Base-by-base conservation (phyloP, 2,329 filamentous ascomycete species). In the Talaromyces sp. region DNA sequence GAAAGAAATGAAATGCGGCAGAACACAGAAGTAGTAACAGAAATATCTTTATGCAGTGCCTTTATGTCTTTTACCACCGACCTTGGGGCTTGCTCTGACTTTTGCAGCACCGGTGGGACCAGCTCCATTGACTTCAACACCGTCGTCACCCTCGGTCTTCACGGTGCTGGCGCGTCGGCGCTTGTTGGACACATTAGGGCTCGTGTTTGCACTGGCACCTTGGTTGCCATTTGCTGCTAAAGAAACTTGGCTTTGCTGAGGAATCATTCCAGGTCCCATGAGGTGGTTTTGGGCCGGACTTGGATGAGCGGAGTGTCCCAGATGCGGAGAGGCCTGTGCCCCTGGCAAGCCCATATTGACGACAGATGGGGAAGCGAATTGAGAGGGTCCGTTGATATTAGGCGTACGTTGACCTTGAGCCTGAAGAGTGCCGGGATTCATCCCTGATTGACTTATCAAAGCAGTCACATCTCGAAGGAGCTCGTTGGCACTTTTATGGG, bases 181-280 rank as follows among this genome's bases (percentile, higher is more conserved):
- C 75, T 89, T 89, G 70, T 82, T 82, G 57, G 78, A 83, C 50
- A 87, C 82, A 69, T 85, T 87, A 2, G 87, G 87, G 68, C 86
- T 88, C 5, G 87, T 87, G 68, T 86, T 88, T 37, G 85, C 84
- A 70, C 85, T 87, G 9, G 83, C 80, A 3, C 80, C 82, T 68
- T 78, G 75, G 63, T 71, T 76, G 61, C 73, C 84, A 73, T 82
- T 85, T 14, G 78, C 75, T 68, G 82, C 84, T n/a, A 82, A 82
- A 56, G 82, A 82, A 71, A 83, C 82, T 67, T 85, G 85, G 71
- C 79, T 85, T 72, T 82, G 83, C 71, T 86, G 85, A 56, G 83
- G 81, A 60, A 84, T 79, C 84, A 88, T 87, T 27, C 79, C 76
- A 69, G 82, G 72, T 66, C 82, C 75, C 66, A 79, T 78, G 73